Evolutionary conservation across 805 yeast genomes (phyloP), one percentile per base, ranked within the genome.

Genomic region (Blastobotrys mokoenaii): DNA sequence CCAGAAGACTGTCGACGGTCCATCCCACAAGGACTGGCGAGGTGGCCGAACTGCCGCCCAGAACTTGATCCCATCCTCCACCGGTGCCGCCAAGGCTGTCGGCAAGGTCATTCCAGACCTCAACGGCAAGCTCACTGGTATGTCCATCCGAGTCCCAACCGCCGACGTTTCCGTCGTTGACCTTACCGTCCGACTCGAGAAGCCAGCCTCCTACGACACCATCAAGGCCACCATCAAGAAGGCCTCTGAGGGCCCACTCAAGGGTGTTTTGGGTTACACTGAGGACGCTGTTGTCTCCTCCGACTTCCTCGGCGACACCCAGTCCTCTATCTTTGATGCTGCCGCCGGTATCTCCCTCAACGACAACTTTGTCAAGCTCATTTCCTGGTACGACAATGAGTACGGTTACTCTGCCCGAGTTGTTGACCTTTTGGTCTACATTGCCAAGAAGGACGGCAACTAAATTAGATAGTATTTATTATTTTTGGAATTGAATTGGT

Each of bases 41-140:
- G 95, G 96, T 69, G 96, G 96, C 70, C 84, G 96, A 76, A 83
- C 95, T 60, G 95, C 95, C 66, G 82, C 90, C 52, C 94, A 89
- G 66, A 87, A 87, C 83, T 84, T 87, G 69, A 87, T 87, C 59
- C 96, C 96, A 65, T 85, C 95, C 35, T 84, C 95, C 53, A 87
- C 96, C 54, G 96, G 96, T 80, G 96, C 96, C 62, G 96, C 96
- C 64, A 87, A 87, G 82, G 95, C 95, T 56, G 96, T 87, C 61
- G 95, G 95, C 69, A 85, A 85, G 79, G 95, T 87, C 61, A 82
- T 87, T 62, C 96, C 96, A 56, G 82, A 75, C 62, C 78, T 87
- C 63, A 81, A 82, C 72, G 96, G 96, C 65, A 86, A 85, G 76
- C 82, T 87, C 69, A 87, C 96, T 57, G 96, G 96, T 76, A 76